These are phyloP conservation scores for Albophoma yamanashiensis DNA, from an alignment of 2,329 filamentous ascomycete species.

Conservation along the genomic window DNA sequence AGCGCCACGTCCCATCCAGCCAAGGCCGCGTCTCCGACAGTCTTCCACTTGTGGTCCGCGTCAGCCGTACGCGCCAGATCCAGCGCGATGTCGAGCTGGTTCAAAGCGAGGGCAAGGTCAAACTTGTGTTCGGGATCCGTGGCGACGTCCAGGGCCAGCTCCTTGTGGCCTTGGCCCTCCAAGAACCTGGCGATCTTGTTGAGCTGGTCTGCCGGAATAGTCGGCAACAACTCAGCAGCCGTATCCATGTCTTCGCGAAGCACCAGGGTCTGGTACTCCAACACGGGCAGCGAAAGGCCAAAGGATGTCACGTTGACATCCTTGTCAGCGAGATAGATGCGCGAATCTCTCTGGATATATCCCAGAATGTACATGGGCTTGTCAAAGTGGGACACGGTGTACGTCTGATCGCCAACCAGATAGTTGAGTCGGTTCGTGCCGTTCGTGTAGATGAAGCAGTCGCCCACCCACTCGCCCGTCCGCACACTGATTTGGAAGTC, in stretches of 20 bases:
- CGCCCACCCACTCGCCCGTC: constrained; percentile 95
- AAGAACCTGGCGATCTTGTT: constrained; percentile 98
- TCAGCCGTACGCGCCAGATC: constrained; percentile 75
- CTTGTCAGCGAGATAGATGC: constrained; percentile 92
- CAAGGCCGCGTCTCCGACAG: constrained; percentile 84
- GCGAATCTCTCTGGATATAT: constrained; percentile 90
- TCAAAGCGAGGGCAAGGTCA: constrained; percentile 75
- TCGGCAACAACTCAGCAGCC: constrained; percentile 72
- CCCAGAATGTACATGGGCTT: constrained; percentile 89
- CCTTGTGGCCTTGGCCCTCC: constrained; percentile 94
- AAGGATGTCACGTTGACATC: constrained; percentile 90
- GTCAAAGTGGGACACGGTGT: constrained; percentile 96
- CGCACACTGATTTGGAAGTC: constrained; percentile 51
- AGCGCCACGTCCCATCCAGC: constrained; percentile 76
- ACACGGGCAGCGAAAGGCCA: constrained; percentile 77
- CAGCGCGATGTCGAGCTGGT: constrained; percentile 74
- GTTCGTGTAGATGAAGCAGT: constrained; percentile 99
- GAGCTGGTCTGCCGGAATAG: constrained; percentile 84
- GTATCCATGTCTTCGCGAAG: constrained; percentile 88
- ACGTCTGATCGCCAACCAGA: constrained; percentile 93
- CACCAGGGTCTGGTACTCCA: constrained; percentile 95
- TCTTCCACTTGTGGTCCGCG: constrained; percentile 97
- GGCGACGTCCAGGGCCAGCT: constrained; percentile 85
- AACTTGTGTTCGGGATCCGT: constrained; percentile 96
- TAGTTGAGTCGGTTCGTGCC: constrained; percentile 95